A percentile compares a stretch with the other conserved stretches of the same genome.
phyloP scores from a whole-genome alignment of 164 flowering plant genomes.

The Akebia trifoliata region DNA sequence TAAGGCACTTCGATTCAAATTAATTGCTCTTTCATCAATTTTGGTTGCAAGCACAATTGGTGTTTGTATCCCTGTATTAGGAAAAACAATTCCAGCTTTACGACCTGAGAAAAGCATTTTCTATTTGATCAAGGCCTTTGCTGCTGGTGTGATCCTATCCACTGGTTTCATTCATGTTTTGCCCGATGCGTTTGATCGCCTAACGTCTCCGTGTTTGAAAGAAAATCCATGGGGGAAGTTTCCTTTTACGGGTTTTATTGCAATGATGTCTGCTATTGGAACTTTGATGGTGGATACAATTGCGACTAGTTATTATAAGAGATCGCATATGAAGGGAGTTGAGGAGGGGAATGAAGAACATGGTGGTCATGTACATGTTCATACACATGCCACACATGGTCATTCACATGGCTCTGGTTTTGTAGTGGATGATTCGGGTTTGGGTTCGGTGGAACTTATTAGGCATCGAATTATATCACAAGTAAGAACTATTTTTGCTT shows the following conservation, averaged over 20 bases:
- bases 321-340: constrained; percentile 18
- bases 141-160: constrained; percentile 44
- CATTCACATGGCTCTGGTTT: constrained; percentile 42
- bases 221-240: constrained; percentile 29
- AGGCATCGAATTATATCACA: constrained; percentile 42
- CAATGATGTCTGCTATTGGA: constrained; percentile 31
- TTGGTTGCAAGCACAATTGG: constrained; percentile 32
- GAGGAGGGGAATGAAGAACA: constrained; percentile 19
- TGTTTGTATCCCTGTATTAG: constrained; percentile 30
- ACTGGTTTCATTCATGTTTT: constrained; percentile 39
- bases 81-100: constrained; percentile 19
- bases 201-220: constrained; percentile 28
- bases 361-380: constrained; percentile 37
- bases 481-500: constrained; percentile 22
- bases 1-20: constrained; percentile 23
- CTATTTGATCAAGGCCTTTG: constrained; percentile 38
- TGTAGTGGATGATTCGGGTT: not conserved
- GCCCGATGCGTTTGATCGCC: constrained; percentile 36
- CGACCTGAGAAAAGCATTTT: constrained; percentile 28
- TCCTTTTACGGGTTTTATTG: constrained; percentile 28
- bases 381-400: constrained; percentile 40
- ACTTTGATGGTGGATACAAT: constrained; percentile 30
- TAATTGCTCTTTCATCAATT: constrained; percentile 29
- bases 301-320: constrained; percentile 24
- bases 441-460: constrained; percentile 15